phyloP scores from a whole-genome alignment of 140 eudicot species.

The Flaveria floridana region DNA sequence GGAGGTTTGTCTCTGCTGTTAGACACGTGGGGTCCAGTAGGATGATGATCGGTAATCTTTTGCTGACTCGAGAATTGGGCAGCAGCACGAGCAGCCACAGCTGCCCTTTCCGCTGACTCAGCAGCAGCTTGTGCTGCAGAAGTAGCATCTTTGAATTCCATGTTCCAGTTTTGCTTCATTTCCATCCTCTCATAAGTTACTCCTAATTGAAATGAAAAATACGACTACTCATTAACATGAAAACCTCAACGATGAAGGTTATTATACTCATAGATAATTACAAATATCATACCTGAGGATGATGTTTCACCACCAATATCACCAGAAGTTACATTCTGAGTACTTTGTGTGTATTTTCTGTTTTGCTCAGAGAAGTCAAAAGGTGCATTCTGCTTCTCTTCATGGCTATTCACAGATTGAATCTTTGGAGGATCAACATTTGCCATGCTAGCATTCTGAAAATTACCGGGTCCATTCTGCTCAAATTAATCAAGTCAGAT shows the following conservation, averaged over 20 bases:
- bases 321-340: constrained; percentile 30
- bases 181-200: constrained; percentile 32
- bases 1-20: constrained; percentile 32
- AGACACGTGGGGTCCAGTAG: constrained; percentile 39
- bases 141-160: constrained; percentile 89
- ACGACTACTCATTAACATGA: constrained; percentile 22
- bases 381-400: constrained; percentile 32
- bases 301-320: constrained; percentile 31
- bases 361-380: constrained; percentile 46
- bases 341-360: constrained; percentile 38
- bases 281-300: constrained; percentile 45
- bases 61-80: constrained; percentile 67
- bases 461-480: constrained; percentile 63
- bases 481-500: constrained; percentile 20
- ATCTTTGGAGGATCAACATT: constrained; percentile 40
- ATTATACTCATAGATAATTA: background rate
- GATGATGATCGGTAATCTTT: constrained; percentile 31
- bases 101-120: constrained; percentile 89
- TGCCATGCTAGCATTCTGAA: constrained; percentile 42
- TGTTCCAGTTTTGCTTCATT: constrained; percentile 53
- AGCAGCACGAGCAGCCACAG: constrained; percentile 96
- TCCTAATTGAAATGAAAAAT: constrained; percentile 29
- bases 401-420: constrained; percentile 38
- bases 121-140: constrained; percentile 99
- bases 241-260: background rate